A percentile compares a stretch with the other conserved stretches of the same genome.
Evolutionary conservation across 768 basidiomycete genomes (phyloP).

Genomic region (Suillus clintonianus): DNA sequence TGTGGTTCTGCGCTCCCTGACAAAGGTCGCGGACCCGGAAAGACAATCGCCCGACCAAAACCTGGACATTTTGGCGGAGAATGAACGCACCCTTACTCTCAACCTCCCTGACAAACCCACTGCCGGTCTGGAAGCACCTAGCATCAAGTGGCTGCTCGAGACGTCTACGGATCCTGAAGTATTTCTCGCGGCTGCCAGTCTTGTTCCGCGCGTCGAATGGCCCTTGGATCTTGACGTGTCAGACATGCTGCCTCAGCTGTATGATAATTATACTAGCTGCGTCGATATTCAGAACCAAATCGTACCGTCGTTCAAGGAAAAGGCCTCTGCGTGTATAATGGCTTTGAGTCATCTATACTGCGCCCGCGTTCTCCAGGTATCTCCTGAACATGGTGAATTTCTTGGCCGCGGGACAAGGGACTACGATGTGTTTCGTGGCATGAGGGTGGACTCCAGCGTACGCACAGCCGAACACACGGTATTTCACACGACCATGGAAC

Average conservation of each 20-base stretch:
- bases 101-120: neutral
- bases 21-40: too few relatives aligned
- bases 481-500: too few relatives aligned
- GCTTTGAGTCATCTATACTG: neutral
- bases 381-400: neutral
- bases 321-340: neutral
- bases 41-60: too few relatives aligned
- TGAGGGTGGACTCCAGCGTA: too few relatives aligned
- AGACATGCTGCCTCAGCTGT: neutral
- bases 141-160: slow-evolving; percentile 20
- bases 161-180: slow-evolving; percentile 19
- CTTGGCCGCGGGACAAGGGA: neutral
- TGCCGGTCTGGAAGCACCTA: neutral
- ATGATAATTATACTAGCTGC: neutral
- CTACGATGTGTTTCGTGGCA: too few relatives aligned
- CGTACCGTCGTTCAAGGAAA: neutral
- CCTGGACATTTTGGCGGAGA: too few relatives aligned
- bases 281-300: neutral
- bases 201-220: neutral
- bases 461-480: too few relatives aligned
- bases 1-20: too few relatives aligned
- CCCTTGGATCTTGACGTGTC: neutral
- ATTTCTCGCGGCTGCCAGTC: too few relatives aligned
- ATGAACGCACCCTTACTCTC: neutral
- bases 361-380: neutral